A percentile compares a stretch with the other conserved stretches of the same genome.
Evolutionary conservation across 495 filamentous ascomycete species (phyloP).

Genomic region (Daldinia grandis): DNA sequence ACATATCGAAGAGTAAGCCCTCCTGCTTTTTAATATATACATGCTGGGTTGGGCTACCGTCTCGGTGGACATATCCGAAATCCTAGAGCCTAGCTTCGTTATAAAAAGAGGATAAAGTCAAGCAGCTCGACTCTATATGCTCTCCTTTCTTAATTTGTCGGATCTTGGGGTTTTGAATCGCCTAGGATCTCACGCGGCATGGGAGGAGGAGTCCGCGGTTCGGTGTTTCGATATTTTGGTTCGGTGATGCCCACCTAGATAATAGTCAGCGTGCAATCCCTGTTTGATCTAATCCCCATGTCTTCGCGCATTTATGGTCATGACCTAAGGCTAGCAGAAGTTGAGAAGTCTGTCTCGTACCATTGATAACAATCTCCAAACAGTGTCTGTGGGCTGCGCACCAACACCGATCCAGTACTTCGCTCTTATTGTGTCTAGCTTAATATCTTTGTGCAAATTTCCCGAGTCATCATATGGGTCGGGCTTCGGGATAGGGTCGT

Average conservation of each 20-base stretch:
- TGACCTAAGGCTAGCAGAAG: neutral
- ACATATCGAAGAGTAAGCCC: constrained; percentile 8
- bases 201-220: constrained; percentile 38
- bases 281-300: neutral
- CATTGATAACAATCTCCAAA: constrained; percentile 86
- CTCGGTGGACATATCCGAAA: neutral
- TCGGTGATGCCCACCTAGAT: constrained; percentile 41
- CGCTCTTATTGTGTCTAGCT: constrained; percentile 79
- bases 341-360: constrained; percentile 58
- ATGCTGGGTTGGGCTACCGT: neutral
- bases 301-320: neutral
- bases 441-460: constrained; percentile 84
- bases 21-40: constrained; percentile 22
- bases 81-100: neutral
- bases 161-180: constrained; percentile 15
- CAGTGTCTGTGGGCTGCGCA: constrained; percentile 88
- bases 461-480: constrained; percentile 71
- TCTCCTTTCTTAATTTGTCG: constrained; percentile 1
- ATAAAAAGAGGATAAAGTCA: neutral
- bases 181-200: constrained; percentile 30
- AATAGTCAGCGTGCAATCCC: neutral
- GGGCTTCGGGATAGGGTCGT: constrained; percentile 85
- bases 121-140: neutral
- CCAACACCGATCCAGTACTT: constrained; percentile 98
- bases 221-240: constrained; percentile 44